A percentile compares a stretch with the other conserved stretches of the same genome.
Conservation (phyloP, 495 filamentous ascomycete species). For the Talaromyces proteolyticus region DNA sequence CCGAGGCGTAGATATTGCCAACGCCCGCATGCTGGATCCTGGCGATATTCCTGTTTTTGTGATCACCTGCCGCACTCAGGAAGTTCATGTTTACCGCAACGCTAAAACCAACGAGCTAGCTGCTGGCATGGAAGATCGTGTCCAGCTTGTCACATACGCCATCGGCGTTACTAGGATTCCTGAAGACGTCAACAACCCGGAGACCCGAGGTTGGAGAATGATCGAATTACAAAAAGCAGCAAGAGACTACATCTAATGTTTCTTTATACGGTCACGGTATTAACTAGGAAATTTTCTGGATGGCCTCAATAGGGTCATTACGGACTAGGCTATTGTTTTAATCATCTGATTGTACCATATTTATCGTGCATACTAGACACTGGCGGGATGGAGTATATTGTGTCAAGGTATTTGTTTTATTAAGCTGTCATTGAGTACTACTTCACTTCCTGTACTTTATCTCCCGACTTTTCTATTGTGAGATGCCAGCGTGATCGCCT, state of each 20-base stretch:
- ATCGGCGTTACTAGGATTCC: conserved; percentile 90
- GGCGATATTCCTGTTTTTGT: conserved; percentile 97
- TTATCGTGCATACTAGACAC: conserved; percentile 4
- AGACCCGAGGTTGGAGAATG: conserved; percentile 92
- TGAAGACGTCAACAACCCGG: conserved; percentile 93
- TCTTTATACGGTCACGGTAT: not conserved
- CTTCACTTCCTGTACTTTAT: conserved; percentile 5
- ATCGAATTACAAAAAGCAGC: conserved; percentile 99
- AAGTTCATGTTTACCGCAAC: conserved; percentile 94
- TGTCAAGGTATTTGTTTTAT: conserved; percentile 1
- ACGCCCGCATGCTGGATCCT: conserved; percentile 88
- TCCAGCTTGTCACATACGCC: conserved; percentile 95
- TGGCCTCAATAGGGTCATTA: not conserved
- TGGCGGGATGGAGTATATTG: conserved; percentile 3
- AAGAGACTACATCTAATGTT: conserved; percentile 78
- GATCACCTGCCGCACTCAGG: conserved; percentile 92
- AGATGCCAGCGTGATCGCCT: conserved; percentile 3
- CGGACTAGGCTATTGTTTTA: not conserved
- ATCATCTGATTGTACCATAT: conserved; percentile 5
- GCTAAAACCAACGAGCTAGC: conserved; percentile 82
- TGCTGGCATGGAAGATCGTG: conserved; percentile 98
- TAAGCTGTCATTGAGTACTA: not conserved
- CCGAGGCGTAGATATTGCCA: conserved; percentile 82
- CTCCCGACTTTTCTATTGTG: conserved; percentile 1
- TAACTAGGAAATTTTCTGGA: not conserved